Percentiles rank a stretch among this genome's conserved stretches.
Evolutionary conservation across 75 land plant species (phyloP).

Genomic region (Picea sitchensis): DNA sequence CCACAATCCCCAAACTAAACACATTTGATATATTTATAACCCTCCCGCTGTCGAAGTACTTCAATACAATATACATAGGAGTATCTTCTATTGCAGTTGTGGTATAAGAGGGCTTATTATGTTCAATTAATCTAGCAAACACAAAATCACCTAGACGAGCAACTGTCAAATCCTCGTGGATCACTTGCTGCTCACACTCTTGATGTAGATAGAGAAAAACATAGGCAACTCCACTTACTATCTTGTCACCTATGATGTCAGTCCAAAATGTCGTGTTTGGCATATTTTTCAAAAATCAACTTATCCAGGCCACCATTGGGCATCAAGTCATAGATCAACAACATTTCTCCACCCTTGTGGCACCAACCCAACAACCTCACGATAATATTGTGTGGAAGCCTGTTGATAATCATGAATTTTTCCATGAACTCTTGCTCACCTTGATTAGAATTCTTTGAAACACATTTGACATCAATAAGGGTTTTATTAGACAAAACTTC

Average conservation of each 20-base stretch:
- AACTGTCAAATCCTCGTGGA: slow-evolving; percentile 16
- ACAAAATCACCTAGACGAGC: slow-evolving; percentile 17
- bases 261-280: slow-evolving; percentile 9
- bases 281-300: background rate
- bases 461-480: slow-evolving; percentile 14
- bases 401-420: slow-evolving; percentile 16
- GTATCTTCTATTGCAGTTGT: slow-evolving; percentile 12
- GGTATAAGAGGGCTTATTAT: slow-evolving; percentile 2
- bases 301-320: slow-evolving; percentile 22
- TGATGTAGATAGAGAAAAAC: slow-evolving; percentile 35
- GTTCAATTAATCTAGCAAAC: slow-evolving; percentile 10
- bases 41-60: slow-evolving; percentile 13
- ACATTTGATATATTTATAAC: slow-evolving; percentile 13
- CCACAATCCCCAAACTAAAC: slow-evolving; percentile 18
- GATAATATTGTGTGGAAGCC: slow-evolving; percentile 17
- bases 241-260: slow-evolving; percentile 28
- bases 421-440: slow-evolving; percentile 18
- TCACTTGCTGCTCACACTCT: slow-evolving; percentile 42
- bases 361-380: slow-evolving; percentile 27
- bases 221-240: slow-evolving; percentile 25
- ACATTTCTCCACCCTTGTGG: slow-evolving; percentile 12
- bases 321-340: slow-evolving; percentile 18
- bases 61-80: slow-evolving; percentile 14
- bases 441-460: slow-evolving; percentile 16
- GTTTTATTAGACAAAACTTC: slow-evolving; percentile 15